phyloP scores from a whole-genome alignment of 129 eudicot genomes.

The Rutidosis leptorrhynchoides region DNA sequence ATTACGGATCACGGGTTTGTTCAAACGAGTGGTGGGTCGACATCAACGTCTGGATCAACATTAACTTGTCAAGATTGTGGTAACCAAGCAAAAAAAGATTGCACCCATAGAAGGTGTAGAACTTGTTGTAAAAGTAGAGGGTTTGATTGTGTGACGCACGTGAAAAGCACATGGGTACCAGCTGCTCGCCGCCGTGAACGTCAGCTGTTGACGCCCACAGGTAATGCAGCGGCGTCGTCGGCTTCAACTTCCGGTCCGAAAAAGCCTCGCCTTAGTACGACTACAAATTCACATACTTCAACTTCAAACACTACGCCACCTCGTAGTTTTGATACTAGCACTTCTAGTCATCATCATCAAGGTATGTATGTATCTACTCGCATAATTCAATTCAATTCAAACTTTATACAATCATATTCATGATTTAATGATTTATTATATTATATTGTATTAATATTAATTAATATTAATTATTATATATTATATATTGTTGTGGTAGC shows the following conservation, averaged over 20 bases:
- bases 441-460: no score
- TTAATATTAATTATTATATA: no score
- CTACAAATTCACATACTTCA: conserved; percentile 82
- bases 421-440: not conserved
- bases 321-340: conserved; percentile 68
- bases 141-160: conserved; percentile 76
- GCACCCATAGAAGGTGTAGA: conserved; percentile 76
- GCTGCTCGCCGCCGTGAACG: conserved; percentile 93
- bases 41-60: conserved; percentile 39
- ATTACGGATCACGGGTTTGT: conserved; percentile 34
- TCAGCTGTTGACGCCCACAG: conserved; percentile 42
- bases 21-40: conserved; percentile 36
- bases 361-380: conserved; percentile 31
- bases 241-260: conserved; percentile 77
- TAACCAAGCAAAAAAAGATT: conserved; percentile 89
- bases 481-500: no score
- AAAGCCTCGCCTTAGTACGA: conserved; percentile 65
- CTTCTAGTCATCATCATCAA: conserved; percentile 69
- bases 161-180: conserved; percentile 95
- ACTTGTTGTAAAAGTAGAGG: conserved; percentile 94
- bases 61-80: conserved; percentile 87
- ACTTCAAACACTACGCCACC: conserved; percentile 90
- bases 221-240: conserved; percentile 53
- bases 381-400: not conserved
- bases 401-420: not conserved